Percentiles rank a stretch among this genome's conserved stretches.
Evolutionary conservation across 2,329 filamentous ascomycete species (phyloP).

Genomic region (Orbilia quercus): DNA sequence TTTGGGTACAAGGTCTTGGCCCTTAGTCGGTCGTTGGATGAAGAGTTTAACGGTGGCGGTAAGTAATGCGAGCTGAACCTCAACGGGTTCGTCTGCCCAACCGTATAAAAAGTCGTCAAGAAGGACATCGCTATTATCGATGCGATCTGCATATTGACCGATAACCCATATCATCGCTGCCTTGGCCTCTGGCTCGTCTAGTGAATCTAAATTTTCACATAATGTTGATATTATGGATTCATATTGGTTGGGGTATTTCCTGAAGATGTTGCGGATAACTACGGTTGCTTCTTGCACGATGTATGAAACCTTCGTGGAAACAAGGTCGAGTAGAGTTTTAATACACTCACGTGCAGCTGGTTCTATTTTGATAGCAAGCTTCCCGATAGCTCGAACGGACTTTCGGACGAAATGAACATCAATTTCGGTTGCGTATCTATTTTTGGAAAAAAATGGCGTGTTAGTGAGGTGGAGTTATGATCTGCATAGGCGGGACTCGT

Average conservation of each 20-base stretch:
- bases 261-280: conserved; percentile 98
- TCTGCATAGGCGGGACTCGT: conserved; percentile 60
- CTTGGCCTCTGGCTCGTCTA: conserved; percentile 97
- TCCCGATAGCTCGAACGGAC: conserved; percentile 95
- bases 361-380: conserved; percentile 98
- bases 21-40: conserved; percentile 94
- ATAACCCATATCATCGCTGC: conserved; percentile 99
- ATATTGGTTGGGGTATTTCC: conserved; percentile 98
- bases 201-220: conserved; percentile 93
- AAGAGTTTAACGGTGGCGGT: conserved; percentile 98
- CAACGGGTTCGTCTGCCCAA: conserved; percentile 92
- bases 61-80: conserved; percentile 92
- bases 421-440: conserved; percentile 89
- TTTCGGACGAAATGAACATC: conserved; percentile 99
- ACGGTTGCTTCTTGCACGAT: conserved; percentile 99
- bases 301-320: conserved; percentile 97
- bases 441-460: conserved; percentile 29
- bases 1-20: conserved; percentile 89
- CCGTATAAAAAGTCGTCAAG: conserved; percentile 95
- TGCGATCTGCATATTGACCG: conserved; percentile 94
- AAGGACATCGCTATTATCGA: conserved; percentile 93
- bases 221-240: conserved; percentile 96
- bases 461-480: conserved; percentile 52
- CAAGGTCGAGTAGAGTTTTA: conserved; percentile 88
- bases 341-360: conserved; percentile 91